Conservation (phyloP, 768 basidiomycete species). For the Russula earlei region DNA sequence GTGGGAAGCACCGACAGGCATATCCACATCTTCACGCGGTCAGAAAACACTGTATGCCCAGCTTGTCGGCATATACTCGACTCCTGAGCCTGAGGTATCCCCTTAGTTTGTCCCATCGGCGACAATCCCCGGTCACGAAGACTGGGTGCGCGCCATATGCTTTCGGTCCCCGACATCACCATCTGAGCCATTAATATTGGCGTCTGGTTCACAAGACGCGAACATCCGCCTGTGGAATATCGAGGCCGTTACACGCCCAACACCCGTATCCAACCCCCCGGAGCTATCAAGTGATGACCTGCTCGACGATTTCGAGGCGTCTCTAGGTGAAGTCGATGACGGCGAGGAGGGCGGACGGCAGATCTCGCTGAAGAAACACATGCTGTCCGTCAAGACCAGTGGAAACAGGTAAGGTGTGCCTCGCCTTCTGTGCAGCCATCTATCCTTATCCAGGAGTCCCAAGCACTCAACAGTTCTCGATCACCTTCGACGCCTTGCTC, state of each 20-base stretch:
- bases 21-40: slow-evolving; percentile 69
- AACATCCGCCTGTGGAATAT: slow-evolving; percentile 93
- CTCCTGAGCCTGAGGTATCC: not conserved
- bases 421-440: not conserved
- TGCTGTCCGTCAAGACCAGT: slow-evolving; percentile 52
- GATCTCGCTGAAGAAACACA: slow-evolving; percentile 82
- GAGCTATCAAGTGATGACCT: slow-evolving; percentile 54
- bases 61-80: slow-evolving; percentile 3
- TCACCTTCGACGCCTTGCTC: slow-evolving; percentile 89
- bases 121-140: slow-evolving; percentile 77
- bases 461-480: slow-evolving; percentile 50
- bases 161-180: slow-evolving; percentile 38
- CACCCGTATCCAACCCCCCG: slow-evolving; percentile 11
- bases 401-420: slow-evolving; percentile 28
- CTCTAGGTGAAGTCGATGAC: slow-evolving; percentile 60
- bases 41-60: slow-evolving; percentile 42
- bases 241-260: slow-evolving; percentile 35
- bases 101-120: slow-evolving; percentile 53
- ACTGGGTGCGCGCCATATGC: slow-evolving; percentile 83
- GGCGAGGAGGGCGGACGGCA: slow-evolving; percentile 73
- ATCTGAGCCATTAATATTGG: slow-evolving; percentile 54
- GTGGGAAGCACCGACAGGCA: slow-evolving; percentile 73
- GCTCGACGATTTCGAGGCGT: slow-evolving; percentile 81
- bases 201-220: slow-evolving; percentile 92
- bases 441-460: not conserved